Base-by-base conservation (phyloP, 208 protist species). In the Novymonas esmeraldas region DNA sequence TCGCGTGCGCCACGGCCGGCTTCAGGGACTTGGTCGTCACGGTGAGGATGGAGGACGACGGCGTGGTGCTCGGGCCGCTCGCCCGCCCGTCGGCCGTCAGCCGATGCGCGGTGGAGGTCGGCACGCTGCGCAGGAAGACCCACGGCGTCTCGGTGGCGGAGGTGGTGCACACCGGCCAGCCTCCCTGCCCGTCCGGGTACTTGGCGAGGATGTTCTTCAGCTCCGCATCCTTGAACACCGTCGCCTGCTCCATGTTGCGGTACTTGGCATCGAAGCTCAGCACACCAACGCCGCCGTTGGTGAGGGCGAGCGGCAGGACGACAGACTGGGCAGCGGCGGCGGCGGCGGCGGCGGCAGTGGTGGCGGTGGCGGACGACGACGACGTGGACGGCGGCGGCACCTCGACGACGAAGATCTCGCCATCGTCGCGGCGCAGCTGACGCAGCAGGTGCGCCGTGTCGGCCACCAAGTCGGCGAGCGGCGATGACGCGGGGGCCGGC, bases 171-270 rank as follows among this genome's bases (percentile, higher is more conserved):
- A 79, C 82, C 22, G 78, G 79, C 85, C 89, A 97, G 10, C 76
- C 79, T 44, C 89, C 87, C 63, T 94, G 85, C 28, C 64, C 64
- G 60, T 97, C 91, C 4, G 93, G 91, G 54, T 86, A 95, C 78
- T 91, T 95, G 18, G 81, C 82, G 31, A 95, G 29, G 10, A 87
- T 55, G 36, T 70, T 84, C 64, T 91, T 95, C 57, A 91, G 69
- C 34, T 69, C 78, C 34, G 64, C 9, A 66, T 97, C 91, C 63
- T 86, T 86, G 76, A 82, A 93, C 13, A 97, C 57, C 31, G 74
- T 79, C 34, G 88, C 76, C 39, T 92, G 84, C 58, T 97, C 93
- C 55, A 88, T 82, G 54, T 71, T 71, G n/a, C 87, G 81, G 51
- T 73, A 80, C 45, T 79, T 81, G 14, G 69, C 51, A 60, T 94